Percentiles rank a stretch among this genome's conserved stretches.
phyloP scores from a whole-genome alignment of 306 rosid species.

The Macrotyloma uniflorum region DNA sequence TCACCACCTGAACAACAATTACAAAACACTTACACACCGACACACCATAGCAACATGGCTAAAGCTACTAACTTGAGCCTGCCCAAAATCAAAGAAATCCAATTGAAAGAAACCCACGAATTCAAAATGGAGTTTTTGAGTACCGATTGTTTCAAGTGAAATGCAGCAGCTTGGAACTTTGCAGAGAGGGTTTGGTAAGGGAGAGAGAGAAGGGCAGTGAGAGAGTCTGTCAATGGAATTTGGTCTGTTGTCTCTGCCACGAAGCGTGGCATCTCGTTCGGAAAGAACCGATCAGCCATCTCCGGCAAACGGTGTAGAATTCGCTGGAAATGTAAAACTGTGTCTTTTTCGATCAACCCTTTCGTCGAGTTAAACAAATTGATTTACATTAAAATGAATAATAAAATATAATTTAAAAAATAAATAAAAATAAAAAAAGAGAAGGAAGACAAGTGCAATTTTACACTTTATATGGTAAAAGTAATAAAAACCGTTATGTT shows the following conservation, averaged over 20 bases:
- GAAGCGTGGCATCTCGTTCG: slow-evolving; percentile 64
- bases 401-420: no score
- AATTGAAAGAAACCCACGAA: slow-evolving; percentile 23
- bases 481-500: no score
- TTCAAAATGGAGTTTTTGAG: not conserved
- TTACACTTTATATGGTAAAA: no score
- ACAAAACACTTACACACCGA: slow-evolving; percentile 23
- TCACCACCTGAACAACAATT: slow-evolving; percentile 61
- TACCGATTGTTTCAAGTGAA: slow-evolving; percentile 74
- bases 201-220: slow-evolving; percentile 57
- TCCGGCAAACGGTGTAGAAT: not conserved
- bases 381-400: no score
- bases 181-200: slow-evolving; percentile 51
- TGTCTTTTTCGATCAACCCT: not conserved
- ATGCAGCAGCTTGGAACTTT: slow-evolving; percentile 50
- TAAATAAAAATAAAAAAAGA: no score
- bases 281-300: slow-evolving; percentile 79
- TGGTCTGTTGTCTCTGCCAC: slow-evolving; percentile 49
- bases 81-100: slow-evolving; percentile 14
- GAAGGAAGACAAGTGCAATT: no score
- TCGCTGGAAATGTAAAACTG: not conserved
- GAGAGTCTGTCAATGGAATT: slow-evolving; percentile 35
- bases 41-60: slow-evolving; percentile 1
- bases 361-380: no score
- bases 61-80: slow-evolving; percentile 34